These are phyloP conservation scores for Phaffomyces antillensis DNA, from an alignment of 805 yeast species.

Conservation along the genomic window DNA sequence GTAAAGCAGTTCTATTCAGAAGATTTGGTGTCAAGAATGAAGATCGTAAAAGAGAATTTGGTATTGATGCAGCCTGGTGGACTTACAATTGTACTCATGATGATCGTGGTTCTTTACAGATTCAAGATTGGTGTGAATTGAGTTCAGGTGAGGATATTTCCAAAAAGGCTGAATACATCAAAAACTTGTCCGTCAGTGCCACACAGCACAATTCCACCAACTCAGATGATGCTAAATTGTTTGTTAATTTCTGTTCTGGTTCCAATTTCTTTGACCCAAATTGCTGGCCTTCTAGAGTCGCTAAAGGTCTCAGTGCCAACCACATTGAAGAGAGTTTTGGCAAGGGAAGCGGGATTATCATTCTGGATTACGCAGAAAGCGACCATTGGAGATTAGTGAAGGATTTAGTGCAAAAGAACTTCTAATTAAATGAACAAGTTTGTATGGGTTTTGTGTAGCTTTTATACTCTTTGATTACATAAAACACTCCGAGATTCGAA, in stretches of 20 bases:
- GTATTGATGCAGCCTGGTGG: conserved; percentile 67
- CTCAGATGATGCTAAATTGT: conserved; percentile 45
- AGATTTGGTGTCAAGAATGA: conserved; percentile 59
- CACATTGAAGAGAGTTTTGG: conserved; percentile 41
- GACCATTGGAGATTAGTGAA: conserved; percentile 53
- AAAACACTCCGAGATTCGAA: no score
- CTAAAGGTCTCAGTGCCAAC: conserved; percentile 40
- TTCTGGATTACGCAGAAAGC: conserved; percentile 59
- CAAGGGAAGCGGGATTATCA: conserved; percentile 55
- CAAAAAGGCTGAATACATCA: conserved; percentile 51
- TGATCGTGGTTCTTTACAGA: conserved; percentile 53
- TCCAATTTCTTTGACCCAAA: conserved; percentile 61
- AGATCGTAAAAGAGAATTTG: conserved; percentile 37
- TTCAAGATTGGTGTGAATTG: conserved; percentile 72
- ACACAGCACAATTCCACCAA: conserved; percentile 38
- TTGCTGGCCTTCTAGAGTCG: conserved; percentile 70
- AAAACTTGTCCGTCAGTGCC: conserved; percentile 48
- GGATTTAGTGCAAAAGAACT: conserved; percentile 45
- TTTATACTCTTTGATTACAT: background rate
- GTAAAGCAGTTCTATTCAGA: conserved; percentile 59
- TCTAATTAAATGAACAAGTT: conserved; percentile 12
- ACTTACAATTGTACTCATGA: conserved; percentile 56
- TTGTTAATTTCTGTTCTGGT: conserved; percentile 67
- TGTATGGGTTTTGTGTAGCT: no score
- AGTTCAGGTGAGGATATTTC: conserved; percentile 42